Conservation (phyloP, 2,329 filamentous ascomycete species). For the Fusarium foetens region DNA sequence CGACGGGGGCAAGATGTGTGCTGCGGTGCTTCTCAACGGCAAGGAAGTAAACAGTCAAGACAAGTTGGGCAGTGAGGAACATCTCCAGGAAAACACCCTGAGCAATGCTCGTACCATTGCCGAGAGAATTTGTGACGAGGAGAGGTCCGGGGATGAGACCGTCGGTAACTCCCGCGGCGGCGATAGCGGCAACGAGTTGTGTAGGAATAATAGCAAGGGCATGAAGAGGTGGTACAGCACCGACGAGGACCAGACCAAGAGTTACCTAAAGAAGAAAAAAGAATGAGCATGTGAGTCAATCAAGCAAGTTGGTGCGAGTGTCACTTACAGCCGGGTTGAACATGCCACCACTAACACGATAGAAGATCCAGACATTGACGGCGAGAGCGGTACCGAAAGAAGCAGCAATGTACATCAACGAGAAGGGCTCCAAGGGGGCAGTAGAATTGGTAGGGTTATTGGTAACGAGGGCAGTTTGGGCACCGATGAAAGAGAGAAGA, state of each 20-base stretch:
- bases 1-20: conserved; percentile 76
- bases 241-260: conserved; percentile 67
- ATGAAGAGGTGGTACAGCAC: conserved; percentile 64
- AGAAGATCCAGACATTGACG: conserved; percentile 68
- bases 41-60: conserved; percentile 74
- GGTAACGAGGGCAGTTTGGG: conserved; percentile 51
- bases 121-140: conserved; percentile 66
- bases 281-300: conserved; percentile 1
- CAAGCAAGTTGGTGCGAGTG: background rate
- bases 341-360: conserved; percentile 62
- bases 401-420: conserved; percentile 60
- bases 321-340: conserved; percentile 61
- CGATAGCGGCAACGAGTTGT: conserved; percentile 69
- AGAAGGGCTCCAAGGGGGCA: conserved; percentile 47
- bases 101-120: conserved; percentile 59
- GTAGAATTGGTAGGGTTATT: conserved; percentile 43
- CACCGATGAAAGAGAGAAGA: conserved; percentile 55
- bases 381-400: conserved; percentile 62
- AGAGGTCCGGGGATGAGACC: conserved; percentile 68
- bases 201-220: conserved; percentile 63
- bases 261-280: conserved; percentile 55
- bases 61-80: conserved; percentile 71
- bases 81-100: conserved; percentile 75
- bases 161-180: conserved; percentile 66
- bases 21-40: conserved; percentile 78